Conservation (phyloP, 257 asterid species). For the Nyctanthes arbortristis region DNA sequence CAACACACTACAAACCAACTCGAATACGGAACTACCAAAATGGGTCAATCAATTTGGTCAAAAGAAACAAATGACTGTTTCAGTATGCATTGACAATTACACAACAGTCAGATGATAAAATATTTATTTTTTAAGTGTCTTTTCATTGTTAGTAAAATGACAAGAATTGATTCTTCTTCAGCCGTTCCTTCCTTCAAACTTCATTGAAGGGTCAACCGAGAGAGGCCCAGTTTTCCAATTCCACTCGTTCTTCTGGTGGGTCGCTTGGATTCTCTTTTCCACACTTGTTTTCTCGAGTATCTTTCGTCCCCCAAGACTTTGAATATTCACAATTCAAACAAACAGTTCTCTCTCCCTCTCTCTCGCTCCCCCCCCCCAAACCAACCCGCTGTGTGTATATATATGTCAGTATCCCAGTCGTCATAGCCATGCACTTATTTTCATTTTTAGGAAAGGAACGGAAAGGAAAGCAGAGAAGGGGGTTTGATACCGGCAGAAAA, state of each 20-base stretch:
- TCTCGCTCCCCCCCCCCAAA: too few relatives aligned
- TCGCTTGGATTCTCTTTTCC: background rate
- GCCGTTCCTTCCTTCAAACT: slow-evolving; percentile 28
- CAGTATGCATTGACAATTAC: too few relatives aligned
- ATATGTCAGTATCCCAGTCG: background rate
- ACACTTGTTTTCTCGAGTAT: slow-evolving; percentile 16
- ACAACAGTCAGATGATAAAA: too few relatives aligned
- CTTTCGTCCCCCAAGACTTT: slow-evolving; percentile 17
- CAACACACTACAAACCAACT: too few relatives aligned
- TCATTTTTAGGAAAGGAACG: background rate
- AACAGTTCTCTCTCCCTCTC: background rate
- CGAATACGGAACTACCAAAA: too few relatives aligned
- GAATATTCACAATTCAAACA: background rate
- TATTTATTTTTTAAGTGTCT: too few relatives aligned
- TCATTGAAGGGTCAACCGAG: slow-evolving; percentile 34
- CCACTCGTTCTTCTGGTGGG: too few relatives aligned
- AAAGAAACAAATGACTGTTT: too few relatives aligned
- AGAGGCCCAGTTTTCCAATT: slow-evolving; percentile 3
- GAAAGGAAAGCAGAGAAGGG: background rate
- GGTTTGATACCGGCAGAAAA: background rate
- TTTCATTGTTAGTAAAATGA: background rate
- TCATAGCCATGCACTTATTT: slow-evolving; percentile 1
- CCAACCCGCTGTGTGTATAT: too few relatives aligned
- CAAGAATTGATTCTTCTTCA: slow-evolving; percentile 21
- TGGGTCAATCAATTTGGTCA: too few relatives aligned